phyloP scores from a whole-genome alignment of 768 basidiomycete species.

The Goffeauzyma gilvescens region DNA sequence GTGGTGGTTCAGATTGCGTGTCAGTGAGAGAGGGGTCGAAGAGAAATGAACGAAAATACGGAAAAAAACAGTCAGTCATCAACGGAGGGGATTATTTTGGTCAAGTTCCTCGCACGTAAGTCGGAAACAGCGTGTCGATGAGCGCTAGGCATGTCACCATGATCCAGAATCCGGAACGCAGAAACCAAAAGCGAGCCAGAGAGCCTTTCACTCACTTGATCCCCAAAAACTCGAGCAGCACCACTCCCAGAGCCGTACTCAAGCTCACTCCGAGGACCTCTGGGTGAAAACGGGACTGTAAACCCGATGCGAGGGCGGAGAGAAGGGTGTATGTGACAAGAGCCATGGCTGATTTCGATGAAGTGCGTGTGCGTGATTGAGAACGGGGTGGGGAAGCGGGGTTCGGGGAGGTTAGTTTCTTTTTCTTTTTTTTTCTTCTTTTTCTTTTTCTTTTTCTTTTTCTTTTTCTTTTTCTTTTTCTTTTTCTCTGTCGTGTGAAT shows the following conservation, averaged over 20 bases:
- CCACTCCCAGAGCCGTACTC: conserved; percentile 62
- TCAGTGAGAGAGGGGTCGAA: too few species aligned
- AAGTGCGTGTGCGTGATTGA: too few species aligned
- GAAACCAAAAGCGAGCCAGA: too few species aligned
- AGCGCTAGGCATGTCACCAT: too few species aligned
- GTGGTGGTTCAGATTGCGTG: too few species aligned
- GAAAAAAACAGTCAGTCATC: not conserved
- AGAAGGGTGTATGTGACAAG: conserved; percentile 87
- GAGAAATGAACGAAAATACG: not conserved
- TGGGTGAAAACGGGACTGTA: conserved; percentile 67
- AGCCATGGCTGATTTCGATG: conserved; percentile 86
- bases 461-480: too few species aligned
- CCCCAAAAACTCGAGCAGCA: conserved; percentile 70
- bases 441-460: too few species aligned
- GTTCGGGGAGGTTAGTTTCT: too few species aligned
- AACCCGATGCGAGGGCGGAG: conserved; percentile 63
- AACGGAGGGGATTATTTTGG: not conserved
- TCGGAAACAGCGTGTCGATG: too few species aligned
- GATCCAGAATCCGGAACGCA: not conserved
- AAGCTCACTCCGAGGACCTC: conserved; percentile 71
- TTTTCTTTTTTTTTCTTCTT: too few species aligned
- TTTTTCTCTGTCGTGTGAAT: not conserved
- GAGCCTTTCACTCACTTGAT: conserved; percentile 37
- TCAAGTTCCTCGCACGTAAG: not conserved
- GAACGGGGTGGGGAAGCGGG: too few species aligned